Evolutionary conservation across 2,329 filamentous ascomycete genomes (phyloP).

Genomic region (Alternaria longipes): DNA sequence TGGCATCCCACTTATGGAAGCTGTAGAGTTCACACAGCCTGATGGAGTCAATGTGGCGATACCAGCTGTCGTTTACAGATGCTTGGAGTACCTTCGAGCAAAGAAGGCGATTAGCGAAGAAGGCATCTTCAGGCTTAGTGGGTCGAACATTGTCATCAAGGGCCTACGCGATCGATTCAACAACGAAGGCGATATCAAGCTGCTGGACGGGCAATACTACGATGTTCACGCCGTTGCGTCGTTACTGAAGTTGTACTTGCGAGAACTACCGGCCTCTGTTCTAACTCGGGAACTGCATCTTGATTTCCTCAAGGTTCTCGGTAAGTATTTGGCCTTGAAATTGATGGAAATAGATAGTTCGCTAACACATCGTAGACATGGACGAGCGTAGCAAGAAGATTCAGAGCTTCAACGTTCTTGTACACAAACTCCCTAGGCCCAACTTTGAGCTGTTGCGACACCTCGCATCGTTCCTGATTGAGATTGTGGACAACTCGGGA

Average conservation of each 20-base stretch:
- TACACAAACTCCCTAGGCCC: constrained; percentile 78
- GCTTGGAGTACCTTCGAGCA: constrained; percentile 87
- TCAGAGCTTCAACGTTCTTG: constrained; percentile 76
- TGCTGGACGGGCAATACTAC: constrained; percentile 86
- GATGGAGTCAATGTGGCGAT: constrained; percentile 76
- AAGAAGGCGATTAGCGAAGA: constrained; percentile 87
- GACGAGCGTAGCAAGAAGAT: constrained; percentile 79
- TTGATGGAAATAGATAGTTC: background rate
- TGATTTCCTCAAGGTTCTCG: constrained; percentile 83
- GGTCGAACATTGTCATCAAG: constrained; percentile 96
- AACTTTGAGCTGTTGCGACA: constrained; percentile 86
- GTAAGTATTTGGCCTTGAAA: constrained; percentile 50
- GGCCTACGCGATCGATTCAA: constrained; percentile 93
- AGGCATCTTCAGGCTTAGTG: constrained; percentile 94
- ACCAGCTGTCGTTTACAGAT: constrained; percentile 93
- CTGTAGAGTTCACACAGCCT: constrained; percentile 81
- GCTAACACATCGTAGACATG: constrained; percentile 66
- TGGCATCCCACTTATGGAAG: constrained; percentile 84
- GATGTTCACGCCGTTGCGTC: constrained; percentile 97
- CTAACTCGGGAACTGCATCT: constrained; percentile 89
- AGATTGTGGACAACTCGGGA: constrained; percentile 88
- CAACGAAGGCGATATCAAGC: constrained; percentile 86
- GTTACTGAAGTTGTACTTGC: constrained; percentile 89
- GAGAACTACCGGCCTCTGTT: constrained; percentile 90
- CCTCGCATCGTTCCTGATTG: constrained; percentile 86